Conservation (phyloP, 2,329 filamentous ascomycete species). For the Domatiomyces globalis region DNA sequence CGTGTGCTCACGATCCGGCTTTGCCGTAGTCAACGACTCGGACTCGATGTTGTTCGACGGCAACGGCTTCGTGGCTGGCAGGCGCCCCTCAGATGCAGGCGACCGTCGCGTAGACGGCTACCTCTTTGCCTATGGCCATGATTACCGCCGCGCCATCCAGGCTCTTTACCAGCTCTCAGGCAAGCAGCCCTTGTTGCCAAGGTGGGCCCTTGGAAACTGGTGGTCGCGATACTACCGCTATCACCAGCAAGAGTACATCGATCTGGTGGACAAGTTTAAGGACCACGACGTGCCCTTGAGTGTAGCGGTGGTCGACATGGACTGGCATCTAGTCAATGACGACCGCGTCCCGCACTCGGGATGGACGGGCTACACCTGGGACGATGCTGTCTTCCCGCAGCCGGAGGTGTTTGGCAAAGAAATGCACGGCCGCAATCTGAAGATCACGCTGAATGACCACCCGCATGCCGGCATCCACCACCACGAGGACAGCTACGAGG, state of each 20-base stretch:
- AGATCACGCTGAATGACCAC: constrained; percentile 47
- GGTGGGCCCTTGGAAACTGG: constrained; percentile 50
- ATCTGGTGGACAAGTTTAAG: constrained; percentile 43
- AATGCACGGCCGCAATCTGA: constrained; percentile 40
- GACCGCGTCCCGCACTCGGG: constrained; percentile 35
- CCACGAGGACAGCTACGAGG: constrained; percentile 43
- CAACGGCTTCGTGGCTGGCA: constrained; percentile 38
- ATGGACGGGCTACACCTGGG: constrained; percentile 52
- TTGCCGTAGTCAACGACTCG: constrained; percentile 41
- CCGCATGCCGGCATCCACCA: constrained; percentile 44
- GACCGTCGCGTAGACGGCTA: constrained; percentile 41
- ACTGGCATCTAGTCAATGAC: constrained; percentile 47
- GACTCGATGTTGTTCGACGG: constrained; percentile 43
- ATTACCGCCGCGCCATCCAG: constrained; percentile 41
- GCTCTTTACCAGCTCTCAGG: constrained; percentile 44
- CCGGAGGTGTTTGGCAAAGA: constrained; percentile 38
- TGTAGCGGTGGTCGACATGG: constrained; percentile 51
- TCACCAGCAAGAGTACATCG: constrained; percentile 40
- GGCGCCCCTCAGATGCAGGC: constrained; percentile 25
- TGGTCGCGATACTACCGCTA: constrained; percentile 52
- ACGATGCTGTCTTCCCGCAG: constrained; percentile 43
- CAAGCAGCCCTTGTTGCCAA: constrained; percentile 40
- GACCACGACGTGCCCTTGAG: constrained; percentile 40
- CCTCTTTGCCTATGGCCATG: constrained; percentile 45
- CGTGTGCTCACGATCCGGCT: constrained; percentile 38